Evolutionary conservation across 2,329 filamentous ascomycete genomes (phyloP).

Genomic region (Juglanconis oblonga): DNA sequence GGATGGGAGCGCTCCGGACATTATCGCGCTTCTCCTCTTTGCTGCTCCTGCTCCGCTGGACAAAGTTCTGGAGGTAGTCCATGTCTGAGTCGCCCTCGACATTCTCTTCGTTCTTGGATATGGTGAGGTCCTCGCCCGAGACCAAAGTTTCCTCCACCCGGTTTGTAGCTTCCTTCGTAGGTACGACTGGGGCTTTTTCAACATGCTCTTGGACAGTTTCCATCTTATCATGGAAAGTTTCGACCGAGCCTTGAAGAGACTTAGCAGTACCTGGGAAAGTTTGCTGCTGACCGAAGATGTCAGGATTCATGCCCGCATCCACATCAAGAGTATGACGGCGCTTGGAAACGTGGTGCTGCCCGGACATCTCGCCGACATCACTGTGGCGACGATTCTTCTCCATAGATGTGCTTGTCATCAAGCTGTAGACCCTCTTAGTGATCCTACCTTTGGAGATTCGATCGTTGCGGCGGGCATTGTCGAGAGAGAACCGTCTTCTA

Average conservation of each 20-base stretch:
- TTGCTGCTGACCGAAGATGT: conserved; percentile 30
- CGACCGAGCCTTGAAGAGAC: background rate
- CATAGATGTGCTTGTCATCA: conserved; percentile 9
- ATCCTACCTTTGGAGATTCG: conserved; percentile 19
- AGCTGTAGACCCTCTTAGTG: conserved; percentile 1
- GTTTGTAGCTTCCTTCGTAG: background rate
- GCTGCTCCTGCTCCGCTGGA: conserved; percentile 27
- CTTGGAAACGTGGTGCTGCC: conserved; percentile 8
- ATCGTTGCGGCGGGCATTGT: conserved; percentile 27
- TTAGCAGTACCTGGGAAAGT: background rate
- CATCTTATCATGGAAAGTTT: background rate
- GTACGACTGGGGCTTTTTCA: background rate
- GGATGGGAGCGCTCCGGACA: background rate
- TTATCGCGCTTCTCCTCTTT: background rate
- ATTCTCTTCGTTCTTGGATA: background rate
- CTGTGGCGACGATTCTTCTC: conserved; percentile 27
- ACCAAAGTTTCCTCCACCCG: background rate
- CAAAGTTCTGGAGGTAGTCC: conserved; percentile 33
- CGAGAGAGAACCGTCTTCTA: conserved; percentile 27
- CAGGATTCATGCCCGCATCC: conserved; percentile 30
- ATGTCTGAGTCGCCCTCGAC: conserved; percentile 32
- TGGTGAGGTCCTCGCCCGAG: background rate
- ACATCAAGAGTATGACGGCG: conserved; percentile 27
- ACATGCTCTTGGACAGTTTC: background rate
- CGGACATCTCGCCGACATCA: background rate